Percentiles rank a stretch among this genome's conserved stretches.
These are phyloP conservation scores for Echria macrotheca DNA, from an alignment of 495 filamentous ascomycete species.

Conservation along the genomic window DNA sequence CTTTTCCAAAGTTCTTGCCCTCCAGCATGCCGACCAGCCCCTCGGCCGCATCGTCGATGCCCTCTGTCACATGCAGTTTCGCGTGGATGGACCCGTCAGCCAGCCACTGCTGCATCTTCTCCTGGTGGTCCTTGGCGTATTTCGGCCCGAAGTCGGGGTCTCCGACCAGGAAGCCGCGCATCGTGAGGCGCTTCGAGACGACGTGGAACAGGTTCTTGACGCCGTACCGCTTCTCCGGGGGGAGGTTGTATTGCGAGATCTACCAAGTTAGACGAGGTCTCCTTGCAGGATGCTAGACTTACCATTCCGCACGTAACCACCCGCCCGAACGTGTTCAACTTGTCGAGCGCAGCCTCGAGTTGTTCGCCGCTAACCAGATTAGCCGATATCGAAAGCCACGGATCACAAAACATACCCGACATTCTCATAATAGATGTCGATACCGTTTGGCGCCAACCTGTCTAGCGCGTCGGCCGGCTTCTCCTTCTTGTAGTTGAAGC, in stretches of 20 bases:
- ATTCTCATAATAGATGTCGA: constrained; percentile 96
- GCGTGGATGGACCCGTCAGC: constrained; percentile 74
- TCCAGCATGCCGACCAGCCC: constrained; percentile 82
- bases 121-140: constrained; percentile 71
- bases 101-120: constrained; percentile 80
- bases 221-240: constrained; percentile 54
- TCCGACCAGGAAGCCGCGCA: constrained; percentile 73
- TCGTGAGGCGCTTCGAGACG: constrained; percentile 41
- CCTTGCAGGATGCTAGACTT: too few species aligned
- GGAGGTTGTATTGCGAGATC: constrained; percentile 74
- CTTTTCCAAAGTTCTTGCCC: constrained; percentile 92
- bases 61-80: constrained; percentile 62
- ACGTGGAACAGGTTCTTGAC: constrained; percentile 59
- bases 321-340: constrained; percentile 65
- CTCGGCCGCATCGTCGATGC: constrained; percentile 76
- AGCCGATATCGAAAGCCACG: too few species aligned
- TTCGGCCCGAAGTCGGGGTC: constrained; percentile 60
- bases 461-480: constrained; percentile 63
- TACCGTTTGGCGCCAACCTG: constrained; percentile 71
- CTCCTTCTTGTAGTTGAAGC: constrained; percentile 66
- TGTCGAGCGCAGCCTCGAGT: constrained; percentile 67
- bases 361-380: constrained; percentile 87
- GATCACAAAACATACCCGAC: too few species aligned
- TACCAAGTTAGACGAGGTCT: too few species aligned
- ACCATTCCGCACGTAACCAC: constrained; percentile 56